Conservation (phyloP, 2,329 filamentous ascomycete genomes). For the Nemania sp. region DNA sequence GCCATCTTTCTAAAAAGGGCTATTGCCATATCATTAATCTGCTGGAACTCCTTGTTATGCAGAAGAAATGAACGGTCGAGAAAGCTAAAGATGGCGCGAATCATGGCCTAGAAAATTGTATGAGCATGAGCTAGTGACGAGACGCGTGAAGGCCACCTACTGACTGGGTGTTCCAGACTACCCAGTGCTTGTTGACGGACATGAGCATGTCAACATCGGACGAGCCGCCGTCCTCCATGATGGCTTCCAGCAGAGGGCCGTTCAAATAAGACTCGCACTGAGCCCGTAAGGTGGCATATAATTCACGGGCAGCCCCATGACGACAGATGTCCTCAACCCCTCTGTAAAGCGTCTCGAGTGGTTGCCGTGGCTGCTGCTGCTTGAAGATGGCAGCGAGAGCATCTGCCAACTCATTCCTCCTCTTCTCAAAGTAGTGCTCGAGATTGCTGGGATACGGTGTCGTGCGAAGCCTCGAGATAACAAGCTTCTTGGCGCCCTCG, state of each 20-base stretch:
- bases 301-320: conserved; percentile 69
- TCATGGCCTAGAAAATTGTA: conserved; percentile 52
- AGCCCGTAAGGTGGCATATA: conserved; percentile 69
- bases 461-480: conserved; percentile 88
- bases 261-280: conserved; percentile 72
- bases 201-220: conserved; percentile 68
- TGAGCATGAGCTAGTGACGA: conserved; percentile 8
- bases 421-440: conserved; percentile 77
- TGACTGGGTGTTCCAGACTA: conserved; percentile 76
- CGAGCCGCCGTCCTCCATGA: conserved; percentile 54
- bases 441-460: conserved; percentile 63
- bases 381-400: conserved; percentile 77
- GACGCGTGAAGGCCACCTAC: conserved; percentile 51
- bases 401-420: conserved; percentile 73
- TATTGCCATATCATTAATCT: conserved; percentile 82
- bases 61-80: conserved; percentile 89
- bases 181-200: conserved; percentile 65
- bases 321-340: conserved; percentile 91
- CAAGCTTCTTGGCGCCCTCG: conserved; percentile 78
- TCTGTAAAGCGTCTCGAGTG: conserved; percentile 87
- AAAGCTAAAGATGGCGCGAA: conserved; percentile 91
- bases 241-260: conserved; percentile 58
- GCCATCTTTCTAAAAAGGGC: conserved; percentile 70
- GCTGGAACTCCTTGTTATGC: conserved; percentile 68
- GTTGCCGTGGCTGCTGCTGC: conserved; percentile 64